Conservation (phyloP, 1,284 basidiomycete species). For the Tylopilus sp. region DNA sequence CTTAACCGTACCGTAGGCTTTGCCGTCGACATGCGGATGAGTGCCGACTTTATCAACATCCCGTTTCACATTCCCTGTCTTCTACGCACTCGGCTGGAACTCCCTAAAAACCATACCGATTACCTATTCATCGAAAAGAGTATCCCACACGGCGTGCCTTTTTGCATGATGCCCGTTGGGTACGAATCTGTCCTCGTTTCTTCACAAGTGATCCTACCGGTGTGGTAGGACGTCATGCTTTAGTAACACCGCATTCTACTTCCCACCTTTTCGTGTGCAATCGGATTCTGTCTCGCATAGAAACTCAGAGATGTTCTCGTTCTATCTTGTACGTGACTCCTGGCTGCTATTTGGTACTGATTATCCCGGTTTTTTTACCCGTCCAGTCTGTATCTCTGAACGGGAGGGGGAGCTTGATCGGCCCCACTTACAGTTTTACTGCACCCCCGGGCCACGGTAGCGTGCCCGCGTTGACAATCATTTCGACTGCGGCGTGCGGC, state of each 20-base stretch:
- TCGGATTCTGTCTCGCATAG: constrained; percentile 27
- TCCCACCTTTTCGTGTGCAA: constrained; percentile 32
- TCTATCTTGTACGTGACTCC: constrained; percentile 27
- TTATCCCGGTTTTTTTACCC: neutral
- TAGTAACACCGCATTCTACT: constrained; percentile 17
- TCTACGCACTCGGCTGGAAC: constrained; percentile 32
- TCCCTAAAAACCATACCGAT: constrained; percentile 12
- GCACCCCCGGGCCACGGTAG: constrained; percentile 19
- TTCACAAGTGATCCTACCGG: neutral
- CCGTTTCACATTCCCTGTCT: constrained; percentile 27
- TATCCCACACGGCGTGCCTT: constrained; percentile 21
- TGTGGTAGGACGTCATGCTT: constrained; percentile 19
- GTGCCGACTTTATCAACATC: constrained; percentile 28
- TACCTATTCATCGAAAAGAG: constrained; percentile 23
- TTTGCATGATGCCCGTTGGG: constrained; percentile 23
- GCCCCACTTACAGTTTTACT: no score
- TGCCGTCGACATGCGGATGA: constrained; percentile 30
- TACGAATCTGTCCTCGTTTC: constrained; percentile 6
- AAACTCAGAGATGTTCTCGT: constrained; percentile 29
- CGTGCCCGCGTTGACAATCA: constrained; percentile 15
- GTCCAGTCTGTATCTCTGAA: constrained; percentile 30
- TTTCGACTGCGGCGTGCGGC: constrained; percentile 29
- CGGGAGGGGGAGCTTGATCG: constrained; percentile 18
- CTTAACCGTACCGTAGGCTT: constrained; percentile 31
- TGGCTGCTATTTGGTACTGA: neutral